phyloP scores from a whole-genome alignment of 1,284 basidiomycete genomes.

The Neolentinus lepideus region DNA sequence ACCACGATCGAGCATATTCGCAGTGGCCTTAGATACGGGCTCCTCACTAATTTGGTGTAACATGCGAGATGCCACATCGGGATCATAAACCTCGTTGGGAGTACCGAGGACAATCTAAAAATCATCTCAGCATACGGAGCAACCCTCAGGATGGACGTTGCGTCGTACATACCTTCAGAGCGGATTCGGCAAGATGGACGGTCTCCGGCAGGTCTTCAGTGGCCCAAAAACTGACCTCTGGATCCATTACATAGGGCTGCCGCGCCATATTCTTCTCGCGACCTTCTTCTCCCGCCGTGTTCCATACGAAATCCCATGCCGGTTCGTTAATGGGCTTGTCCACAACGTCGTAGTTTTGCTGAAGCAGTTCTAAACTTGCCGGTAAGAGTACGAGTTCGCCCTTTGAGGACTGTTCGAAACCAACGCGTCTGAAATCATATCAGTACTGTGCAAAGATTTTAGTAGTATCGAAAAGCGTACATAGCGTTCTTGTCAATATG shows the following conservation, averaged over 20 bases:
- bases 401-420: conserved; percentile 40
- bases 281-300: conserved; percentile 57
- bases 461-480: conserved; percentile 36
- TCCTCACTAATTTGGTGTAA: conserved; percentile 50
- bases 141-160: no score
- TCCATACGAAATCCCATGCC: conserved; percentile 72
- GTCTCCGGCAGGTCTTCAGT: conserved; percentile 27
- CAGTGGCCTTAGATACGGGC: conserved; percentile 43
- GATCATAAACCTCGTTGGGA: conserved; percentile 57
- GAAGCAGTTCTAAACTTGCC: conserved; percentile 41
- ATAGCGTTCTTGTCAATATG: conserved; percentile 81
- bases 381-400: conserved; percentile 28
- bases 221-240: conserved; percentile 29
- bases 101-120: conserved; percentile 71
- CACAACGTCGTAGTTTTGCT: conserved; percentile 38
- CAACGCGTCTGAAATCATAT: conserved; percentile 38
- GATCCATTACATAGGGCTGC: conserved; percentile 45
- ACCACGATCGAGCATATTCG: conserved; percentile 50
- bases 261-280: conserved; percentile 64
- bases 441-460: conserved; percentile 10
- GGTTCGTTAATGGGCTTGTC: conserved; percentile 36
- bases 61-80: conserved; percentile 46
- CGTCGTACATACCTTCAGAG: conserved; percentile 75
- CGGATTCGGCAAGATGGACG: conserved; percentile 52
- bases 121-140: no score